phyloP scores from a whole-genome alignment of 73 alveolate genomes.

The Paramecium bursaria region DNA sequence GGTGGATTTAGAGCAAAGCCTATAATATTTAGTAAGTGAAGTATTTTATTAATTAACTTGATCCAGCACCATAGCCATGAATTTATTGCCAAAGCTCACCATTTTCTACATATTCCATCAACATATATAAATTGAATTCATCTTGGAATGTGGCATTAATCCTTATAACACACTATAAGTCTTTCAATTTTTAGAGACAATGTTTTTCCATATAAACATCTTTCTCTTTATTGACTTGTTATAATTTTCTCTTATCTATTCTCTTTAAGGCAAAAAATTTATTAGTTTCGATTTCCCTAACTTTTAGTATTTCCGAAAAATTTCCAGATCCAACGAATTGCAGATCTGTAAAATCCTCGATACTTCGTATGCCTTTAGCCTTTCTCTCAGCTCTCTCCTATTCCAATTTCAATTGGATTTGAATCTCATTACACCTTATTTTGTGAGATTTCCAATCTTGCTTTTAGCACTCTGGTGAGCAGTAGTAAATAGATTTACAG shows the following conservation, averaged over 20 bases:
- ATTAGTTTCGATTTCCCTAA: conserved; percentile 69
- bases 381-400: conserved; percentile 58
- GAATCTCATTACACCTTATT: conserved; percentile 59
- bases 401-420: conserved; percentile 22
- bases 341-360: conserved; percentile 59
- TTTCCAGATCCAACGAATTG: conserved; percentile 73
- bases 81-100: conserved; percentile 73
- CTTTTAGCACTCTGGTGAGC: conserved; percentile 67
- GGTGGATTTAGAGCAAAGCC: conserved; percentile 57
- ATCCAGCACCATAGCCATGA: conserved; percentile 68
- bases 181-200: conserved; percentile 63
- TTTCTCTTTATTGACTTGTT: conserved; percentile 69
- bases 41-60: conserved; percentile 12
- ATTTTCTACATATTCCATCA: conserved; percentile 64
- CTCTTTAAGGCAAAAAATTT: conserved; percentile 68
- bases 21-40: neutral
- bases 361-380: conserved; percentile 26
- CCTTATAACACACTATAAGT: conserved; percentile 51
- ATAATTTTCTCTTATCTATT: conserved; percentile 62
- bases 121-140: conserved; percentile 69
- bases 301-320: conserved; percentile 70
- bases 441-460: conserved; percentile 72
- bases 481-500: conserved; percentile 68
- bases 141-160: conserved; percentile 70
- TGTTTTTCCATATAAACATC: conserved; percentile 78